Base-by-base conservation (phyloP, 148 eudicot genomes). In the Cornus kousa region DNA sequence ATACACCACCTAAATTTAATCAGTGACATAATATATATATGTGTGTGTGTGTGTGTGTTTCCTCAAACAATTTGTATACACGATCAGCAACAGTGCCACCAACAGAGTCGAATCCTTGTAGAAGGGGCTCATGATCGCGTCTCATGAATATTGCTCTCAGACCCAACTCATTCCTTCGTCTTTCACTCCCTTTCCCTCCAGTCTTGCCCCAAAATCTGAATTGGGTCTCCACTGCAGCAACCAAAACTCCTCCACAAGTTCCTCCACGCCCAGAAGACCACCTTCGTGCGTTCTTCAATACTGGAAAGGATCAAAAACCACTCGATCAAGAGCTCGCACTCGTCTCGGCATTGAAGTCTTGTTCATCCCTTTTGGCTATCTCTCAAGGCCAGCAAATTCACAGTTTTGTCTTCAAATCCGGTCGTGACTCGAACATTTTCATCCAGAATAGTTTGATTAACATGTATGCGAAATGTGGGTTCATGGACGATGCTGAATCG, bases 361-460 rank as follows among this genome's bases (percentile, higher is more conserved):
- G 94, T 74, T 88, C 97, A 23, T 40, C 89, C 60, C 85, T 84
- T 10, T 78, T 76, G 32, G 82, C 82, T 74, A 5, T 86, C 64
- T 53, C 78, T 48, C 86, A 85, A 75, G 99, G 95, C 65, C 82
- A 85, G 31, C 89, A 90, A 87, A 81, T 92, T 55, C 99, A 96
- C 64, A 73, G 86, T 75, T 78, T 84, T 35, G 79, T 86, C 8
- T 37, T 86, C 16, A 96, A 96, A 85, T 78, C 84, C 1, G 93
- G 97, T 24, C 81, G 88, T 73, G 74, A 83, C 39, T 83, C 89
- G 67, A 90, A 92, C 73, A 72, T 91, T 67, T 96, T 92, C 48
- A 72, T 96, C 3, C 86, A 80, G 7, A 96, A 96, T 70, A 96
- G 95, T 82, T 87, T 96, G 88, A 91, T 96, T 20, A 90, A 83